These are phyloP conservation scores for Berberis vulgaris DNA, from an alignment of 164 flowering plant genomes.

Conservation along the genomic window DNA sequence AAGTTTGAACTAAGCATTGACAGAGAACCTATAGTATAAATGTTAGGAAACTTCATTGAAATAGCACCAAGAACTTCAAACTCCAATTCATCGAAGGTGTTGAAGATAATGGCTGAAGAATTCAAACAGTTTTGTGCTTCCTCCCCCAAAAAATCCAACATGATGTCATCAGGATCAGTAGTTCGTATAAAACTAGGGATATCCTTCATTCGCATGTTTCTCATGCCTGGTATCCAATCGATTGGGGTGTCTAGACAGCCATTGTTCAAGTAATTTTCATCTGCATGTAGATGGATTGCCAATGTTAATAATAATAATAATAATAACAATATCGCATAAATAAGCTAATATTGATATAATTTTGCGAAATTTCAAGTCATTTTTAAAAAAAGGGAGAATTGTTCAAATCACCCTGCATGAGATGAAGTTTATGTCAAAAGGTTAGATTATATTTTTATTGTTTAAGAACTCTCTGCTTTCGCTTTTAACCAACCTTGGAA, in stretches of 20 bases:
- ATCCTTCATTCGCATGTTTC: slow-evolving; percentile 14
- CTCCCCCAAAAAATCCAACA: slow-evolving; percentile 7
- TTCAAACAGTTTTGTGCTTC: neutral
- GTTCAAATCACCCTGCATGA: no score
- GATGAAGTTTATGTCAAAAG: no score
- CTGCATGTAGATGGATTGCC: slow-evolving; percentile 10
- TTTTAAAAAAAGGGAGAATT: neutral
- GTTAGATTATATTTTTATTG: no score
- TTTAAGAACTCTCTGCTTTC: no score
- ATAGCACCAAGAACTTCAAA: slow-evolving; percentile 9
- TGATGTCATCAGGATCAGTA: slow-evolving; percentile 11
- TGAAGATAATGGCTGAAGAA: slow-evolving; percentile 12
- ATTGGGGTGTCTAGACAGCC: slow-evolving; percentile 29
- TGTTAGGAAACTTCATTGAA: slow-evolving; percentile 1
- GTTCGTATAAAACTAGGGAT: slow-evolving; percentile 18
- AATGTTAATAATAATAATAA: neutral
- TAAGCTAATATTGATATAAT: neutral
- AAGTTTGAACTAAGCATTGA: neutral
- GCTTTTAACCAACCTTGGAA: no score
- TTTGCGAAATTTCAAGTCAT: neutral
- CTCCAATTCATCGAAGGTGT: slow-evolving; percentile 19
- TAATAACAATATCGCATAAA: neutral
- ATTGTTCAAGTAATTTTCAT: slow-evolving; percentile 22
- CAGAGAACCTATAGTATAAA: slow-evolving; percentile 12
- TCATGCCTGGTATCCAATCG: slow-evolving; percentile 29